Conservation (phyloP, 495 filamentous ascomycete genomes). For the Barbatosphaeria neglecta region DNA sequence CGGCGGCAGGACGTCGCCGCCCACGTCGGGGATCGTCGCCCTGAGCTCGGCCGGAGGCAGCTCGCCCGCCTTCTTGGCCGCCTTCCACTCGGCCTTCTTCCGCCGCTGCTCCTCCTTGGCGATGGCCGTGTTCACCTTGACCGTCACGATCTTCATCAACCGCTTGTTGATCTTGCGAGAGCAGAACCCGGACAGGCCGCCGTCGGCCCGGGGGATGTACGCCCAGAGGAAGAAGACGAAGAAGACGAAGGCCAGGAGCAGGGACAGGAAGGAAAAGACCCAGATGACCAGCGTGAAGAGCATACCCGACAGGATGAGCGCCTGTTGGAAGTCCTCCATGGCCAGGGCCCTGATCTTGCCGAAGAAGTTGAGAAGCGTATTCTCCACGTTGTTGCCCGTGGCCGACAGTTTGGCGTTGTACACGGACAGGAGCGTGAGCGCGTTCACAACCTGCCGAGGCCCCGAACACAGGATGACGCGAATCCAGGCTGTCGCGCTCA, state of each 20-base stretch:
- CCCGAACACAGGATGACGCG: conserved; percentile 81
- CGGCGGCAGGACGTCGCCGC: conserved; percentile 41
- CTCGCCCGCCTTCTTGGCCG: conserved; percentile 40
- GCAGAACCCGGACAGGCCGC: conserved; percentile 73
- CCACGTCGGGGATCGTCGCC: conserved; percentile 46
- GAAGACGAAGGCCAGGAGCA: conserved; percentile 59
- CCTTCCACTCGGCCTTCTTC: conserved; percentile 46
- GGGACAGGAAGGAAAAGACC: conserved; percentile 66
- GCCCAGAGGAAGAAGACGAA: conserved; percentile 86
- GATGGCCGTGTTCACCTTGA: conserved; percentile 76
- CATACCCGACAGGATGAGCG: conserved; percentile 78
- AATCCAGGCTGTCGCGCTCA: conserved; percentile 55
- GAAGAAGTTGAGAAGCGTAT: conserved; percentile 52
- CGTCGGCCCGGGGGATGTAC: conserved; percentile 68
- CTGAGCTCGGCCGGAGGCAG: conserved; percentile 41
- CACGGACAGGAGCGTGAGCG: conserved; percentile 65
- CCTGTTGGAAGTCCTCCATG: conserved; percentile 58
- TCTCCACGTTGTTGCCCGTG: conserved; percentile 42
- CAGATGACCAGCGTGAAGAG: conserved; percentile 83
- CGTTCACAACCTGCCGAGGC: conserved; percentile 82
- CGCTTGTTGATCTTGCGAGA: conserved; percentile 76
- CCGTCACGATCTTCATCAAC: conserved; percentile 65
- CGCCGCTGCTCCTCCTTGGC: conserved; percentile 54
- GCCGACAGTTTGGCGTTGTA: conserved; percentile 61
- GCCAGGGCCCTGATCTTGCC: conserved; percentile 64